Evolutionary conservation across 306 rosid species (phyloP), one percentile per base, ranked within the genome.

Genomic region (Vigna reflexopilosa): DNA sequence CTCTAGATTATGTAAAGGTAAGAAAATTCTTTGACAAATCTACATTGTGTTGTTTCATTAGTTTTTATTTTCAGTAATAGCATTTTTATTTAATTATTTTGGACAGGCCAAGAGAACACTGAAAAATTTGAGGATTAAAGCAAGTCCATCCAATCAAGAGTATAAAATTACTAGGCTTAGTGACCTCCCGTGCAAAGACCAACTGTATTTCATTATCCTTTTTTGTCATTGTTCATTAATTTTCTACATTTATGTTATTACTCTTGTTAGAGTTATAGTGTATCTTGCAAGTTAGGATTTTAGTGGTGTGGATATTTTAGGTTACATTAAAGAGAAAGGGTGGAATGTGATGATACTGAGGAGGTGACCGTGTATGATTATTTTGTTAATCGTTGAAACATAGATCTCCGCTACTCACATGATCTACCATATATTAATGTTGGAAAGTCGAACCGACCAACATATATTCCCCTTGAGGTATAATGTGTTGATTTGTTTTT

Each of bases 381-480:
- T 64, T 96, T 93, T 77, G 96, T 88, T 15, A 90, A 87, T 20
- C 57, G 79, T 4, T 89, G 96, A 0, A 0, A 86, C 28, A 93
- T 93, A 22, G 80, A 83, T 3, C 75, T 93, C 42, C 89, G 81
- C 0, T 91, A 93, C 74, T 93, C 97, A 20, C 88, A 64, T 2
- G 92, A 87, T 63, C 86, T 96, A 1, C 99, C 99, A 0, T 96
- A 98, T 62, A 78, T 96, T 9, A 96, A 96, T 84, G 99, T 93
- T 7, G 99, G 99, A 38, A 96, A 93, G 84, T 94, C 99, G 0
- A 93, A 96, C 75, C 84, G 93, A 6, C 99, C 99, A 1, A 96
- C 97, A 2, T 96, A 61, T 77, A 63, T 96, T 19, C 99, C 99
- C 5, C 16, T 93, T 28, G 98, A 96, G 99, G 99, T 96, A 73